Evolutionary conservation across 2,329 filamentous ascomycete genomes (phyloP).

Genomic region (Colletotrichum musae): DNA sequence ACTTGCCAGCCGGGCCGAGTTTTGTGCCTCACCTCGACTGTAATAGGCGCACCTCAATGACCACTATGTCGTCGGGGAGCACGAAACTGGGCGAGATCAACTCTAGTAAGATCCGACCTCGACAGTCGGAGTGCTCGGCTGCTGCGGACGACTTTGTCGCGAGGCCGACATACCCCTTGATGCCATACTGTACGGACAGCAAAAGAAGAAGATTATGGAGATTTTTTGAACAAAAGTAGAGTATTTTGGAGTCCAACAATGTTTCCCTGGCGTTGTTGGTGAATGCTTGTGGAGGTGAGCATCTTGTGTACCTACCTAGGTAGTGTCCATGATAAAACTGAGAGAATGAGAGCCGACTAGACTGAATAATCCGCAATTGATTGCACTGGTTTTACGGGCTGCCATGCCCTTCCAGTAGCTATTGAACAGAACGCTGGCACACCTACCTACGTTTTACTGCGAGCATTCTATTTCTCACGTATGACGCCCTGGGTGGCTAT

Average conservation of each 20-base stretch:
- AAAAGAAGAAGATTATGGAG: constrained; percentile 32
- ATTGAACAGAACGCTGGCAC: too few species aligned
- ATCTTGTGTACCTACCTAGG: too few species aligned
- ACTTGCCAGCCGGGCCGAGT: background rate
- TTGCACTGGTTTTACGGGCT: too few species aligned
- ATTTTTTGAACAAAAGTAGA: constrained; percentile 13
- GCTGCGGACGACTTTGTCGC: constrained; percentile 2
- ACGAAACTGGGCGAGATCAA: constrained; percentile 61
- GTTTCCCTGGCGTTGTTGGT: background rate
- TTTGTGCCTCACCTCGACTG: background rate
- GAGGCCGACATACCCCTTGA: constrained; percentile 35
- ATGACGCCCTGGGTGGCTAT: too few species aligned
- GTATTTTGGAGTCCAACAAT: too few species aligned
- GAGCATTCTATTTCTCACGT: too few species aligned
- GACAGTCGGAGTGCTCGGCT: background rate
- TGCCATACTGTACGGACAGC: constrained; percentile 19
- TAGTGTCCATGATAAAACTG: too few species aligned
- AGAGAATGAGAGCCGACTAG: too few species aligned
- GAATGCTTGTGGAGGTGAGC: background rate
- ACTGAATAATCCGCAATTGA: too few species aligned
- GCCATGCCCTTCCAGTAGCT: too few species aligned
- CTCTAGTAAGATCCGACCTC: constrained; percentile 15
- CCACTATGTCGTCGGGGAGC: constrained; percentile 59
- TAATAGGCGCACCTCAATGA: constrained; percentile 45
- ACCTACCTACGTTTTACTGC: too few species aligned